A percentile compares a stretch with the other conserved stretches of the same genome.
phyloP scores from a whole-genome alignment of 495 filamentous ascomycete genomes.

The Lasiosphaeria hispida region DNA sequence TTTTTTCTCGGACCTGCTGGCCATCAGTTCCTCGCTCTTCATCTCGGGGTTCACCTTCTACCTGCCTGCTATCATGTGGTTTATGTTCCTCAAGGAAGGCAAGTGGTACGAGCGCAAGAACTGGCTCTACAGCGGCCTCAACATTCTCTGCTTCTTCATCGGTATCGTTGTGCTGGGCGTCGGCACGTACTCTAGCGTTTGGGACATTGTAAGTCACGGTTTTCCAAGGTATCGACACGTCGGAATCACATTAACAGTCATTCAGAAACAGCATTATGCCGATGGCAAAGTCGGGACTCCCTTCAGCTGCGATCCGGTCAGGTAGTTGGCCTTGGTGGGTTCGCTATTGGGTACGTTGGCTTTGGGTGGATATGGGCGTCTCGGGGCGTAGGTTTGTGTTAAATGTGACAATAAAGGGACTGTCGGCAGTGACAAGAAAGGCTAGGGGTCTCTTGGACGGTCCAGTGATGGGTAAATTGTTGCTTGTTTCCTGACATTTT shows the following conservation, averaged over 20 bases:
- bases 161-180: constrained; percentile 55
- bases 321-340: constrained; percentile 7
- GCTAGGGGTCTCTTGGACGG: too few relatives aligned
- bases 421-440: too few relatives aligned
- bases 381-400: too few relatives aligned
- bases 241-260: constrained; percentile 11
- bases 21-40: constrained; percentile 60
- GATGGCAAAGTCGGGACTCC: constrained; percentile 44
- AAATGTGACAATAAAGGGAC: too few relatives aligned
- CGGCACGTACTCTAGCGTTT: constrained; percentile 57
- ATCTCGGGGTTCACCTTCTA: constrained; percentile 64
- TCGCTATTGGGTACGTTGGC: not conserved
- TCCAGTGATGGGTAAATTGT: too few relatives aligned
- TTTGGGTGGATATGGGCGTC: too few relatives aligned
- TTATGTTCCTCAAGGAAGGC: constrained; percentile 58
- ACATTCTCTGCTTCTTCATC: constrained; percentile 52
- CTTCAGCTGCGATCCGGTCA: constrained; percentile 44
- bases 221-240: not conserved
- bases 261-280: constrained; percentile 45
- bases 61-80: constrained; percentile 64
- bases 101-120: constrained; percentile 47
- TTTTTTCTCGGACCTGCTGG: constrained; percentile 65
- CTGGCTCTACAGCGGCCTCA: constrained; percentile 43
- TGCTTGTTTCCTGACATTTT: too few relatives aligned
- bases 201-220: constrained; percentile 51